Percentiles rank a stretch among this genome's conserved stretches.
These are phyloP conservation scores for Coemansia sp. DNA, from an alignment of 192 early-diverging fungal species.

Conservation along the genomic window DNA sequence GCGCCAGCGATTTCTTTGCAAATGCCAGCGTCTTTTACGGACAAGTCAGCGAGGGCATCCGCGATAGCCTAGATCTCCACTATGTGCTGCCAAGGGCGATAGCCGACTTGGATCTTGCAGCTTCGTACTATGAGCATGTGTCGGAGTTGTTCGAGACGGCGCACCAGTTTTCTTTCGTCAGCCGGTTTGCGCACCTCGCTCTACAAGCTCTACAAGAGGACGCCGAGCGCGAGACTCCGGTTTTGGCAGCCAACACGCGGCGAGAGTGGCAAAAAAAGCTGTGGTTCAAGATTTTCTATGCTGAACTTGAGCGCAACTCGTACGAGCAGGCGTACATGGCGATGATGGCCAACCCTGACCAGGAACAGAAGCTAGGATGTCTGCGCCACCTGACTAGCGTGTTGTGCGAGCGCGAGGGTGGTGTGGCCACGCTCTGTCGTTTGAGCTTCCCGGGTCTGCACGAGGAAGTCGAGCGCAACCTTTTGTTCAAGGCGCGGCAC, in stretches of 20 bases:
- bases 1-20: conserved; percentile 32
- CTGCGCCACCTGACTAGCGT: conserved; percentile 48
- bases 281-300: conserved; percentile 53
- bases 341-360: conserved; percentile 47
- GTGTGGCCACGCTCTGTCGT: conserved; percentile 36
- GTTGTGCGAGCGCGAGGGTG: conserved; percentile 44
- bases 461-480: conserved; percentile 43
- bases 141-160: conserved; percentile 39
- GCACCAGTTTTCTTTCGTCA: background rate
- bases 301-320: conserved; percentile 30
- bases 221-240: conserved; percentile 2
- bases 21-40: conserved; percentile 30
- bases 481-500: conserved; percentile 54
- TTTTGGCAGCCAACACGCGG: background rate
- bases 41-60: conserved; percentile 14
- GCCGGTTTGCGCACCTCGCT: conserved; percentile 34
- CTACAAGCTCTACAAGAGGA: conserved; percentile 27
- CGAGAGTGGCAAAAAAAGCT: conserved; percentile 21
- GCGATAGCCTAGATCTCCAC: conserved; percentile 25
- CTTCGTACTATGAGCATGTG: conserved; percentile 39
- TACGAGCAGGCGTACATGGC: conserved; percentile 52
- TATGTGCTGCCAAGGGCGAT: conserved; percentile 23
- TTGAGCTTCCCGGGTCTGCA: conserved; percentile 45
- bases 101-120: conserved; percentile 14
- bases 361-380: conserved; percentile 35